Base-by-base conservation (phyloP, 257 asterid genomes). In the Rehmannia glutinosa region DNA sequence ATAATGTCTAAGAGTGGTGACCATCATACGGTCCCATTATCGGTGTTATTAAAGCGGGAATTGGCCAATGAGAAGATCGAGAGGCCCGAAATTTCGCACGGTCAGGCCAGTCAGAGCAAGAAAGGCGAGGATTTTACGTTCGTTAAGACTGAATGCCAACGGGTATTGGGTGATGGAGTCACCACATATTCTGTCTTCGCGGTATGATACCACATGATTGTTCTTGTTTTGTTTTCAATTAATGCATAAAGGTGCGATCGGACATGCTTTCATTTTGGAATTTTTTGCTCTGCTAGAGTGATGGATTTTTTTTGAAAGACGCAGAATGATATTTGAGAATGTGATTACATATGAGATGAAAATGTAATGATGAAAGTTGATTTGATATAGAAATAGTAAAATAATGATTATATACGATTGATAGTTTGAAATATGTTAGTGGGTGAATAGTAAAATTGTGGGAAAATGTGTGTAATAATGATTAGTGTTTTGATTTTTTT, bases 91-190 rank as follows among this genome's bases (percentile, higher is more conserved):
- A 61, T 85, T 64, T 56, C 20, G 17, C 90, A 90, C 52, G 97
- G 96, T 12, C 91, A 87, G 71, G 94, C 91, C 45, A 74, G 77
- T 49, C 96, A 90, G 80, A 87, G 88, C 82, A 90, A 87, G 83
- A 90, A 90, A 73, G 97, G 97, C n/a, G 97, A 90, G 80, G 97
- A 90, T 70, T 84, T 87, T 58, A 90, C 91, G 2, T 63, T 90
- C 50, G 52, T 90, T 32, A 90, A 87, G 87, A 82, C 97, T 0
- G 96, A 90, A 76, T 85, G 94, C 63, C 82, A 90, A 55, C 64
- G 96, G 57, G 86, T 76, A 27, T 77, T 85, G 81, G 96, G 90
- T n/a, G 97, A 90, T 79, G 91, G 90, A 65, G 84, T 90, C 67
- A 80, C 90, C 68, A 83, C 91, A n/a, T 90, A 63, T 79, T 87